Percentiles rank a stretch among this genome's conserved stretches.
Evolutionary conservation across 495 filamentous ascomycete species (phyloP).

Genomic region (Lindgomyces ingoldianus): DNA sequence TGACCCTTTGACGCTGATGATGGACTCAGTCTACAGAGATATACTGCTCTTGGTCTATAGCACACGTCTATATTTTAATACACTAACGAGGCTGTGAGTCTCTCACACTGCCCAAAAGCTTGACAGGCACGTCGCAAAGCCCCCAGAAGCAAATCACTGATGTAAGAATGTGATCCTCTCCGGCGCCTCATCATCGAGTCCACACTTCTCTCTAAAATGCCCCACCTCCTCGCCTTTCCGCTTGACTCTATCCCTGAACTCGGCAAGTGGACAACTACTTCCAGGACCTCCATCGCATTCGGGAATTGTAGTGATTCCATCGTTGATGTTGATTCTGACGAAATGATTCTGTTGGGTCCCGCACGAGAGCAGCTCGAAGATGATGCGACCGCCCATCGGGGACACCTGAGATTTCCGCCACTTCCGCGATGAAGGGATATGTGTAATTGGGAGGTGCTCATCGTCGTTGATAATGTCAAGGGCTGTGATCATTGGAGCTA

Average conservation of each 20-base stretch:
- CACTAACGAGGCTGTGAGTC: too few relatives aligned
- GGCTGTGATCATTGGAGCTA: constrained; percentile 57
- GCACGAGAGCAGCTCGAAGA: constrained; percentile 52
- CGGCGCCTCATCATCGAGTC: constrained; percentile 44
- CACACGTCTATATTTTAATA: too few relatives aligned
- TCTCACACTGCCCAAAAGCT: too few relatives aligned
- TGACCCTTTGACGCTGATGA: too few relatives aligned
- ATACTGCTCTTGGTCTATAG: too few relatives aligned
- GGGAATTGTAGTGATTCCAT: constrained; percentile 56
- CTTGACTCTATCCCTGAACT: constrained; percentile 50
- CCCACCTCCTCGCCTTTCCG: constrained; percentile 42
- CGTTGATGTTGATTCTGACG: constrained; percentile 61
- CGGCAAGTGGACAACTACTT: constrained; percentile 52
- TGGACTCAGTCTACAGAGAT: too few relatives aligned
- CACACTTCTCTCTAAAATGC: constrained; percentile 49
- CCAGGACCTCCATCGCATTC: constrained; percentile 57
- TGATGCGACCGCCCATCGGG: constrained; percentile 61
- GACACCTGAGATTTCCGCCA: constrained; percentile 59
- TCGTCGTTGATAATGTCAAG: constrained; percentile 54
- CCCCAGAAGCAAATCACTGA: constrained; percentile 45
- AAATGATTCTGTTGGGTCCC: constrained; percentile 35
- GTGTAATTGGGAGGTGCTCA: constrained; percentile 49
- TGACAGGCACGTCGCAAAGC: too few relatives aligned
- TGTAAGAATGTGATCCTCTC: constrained; percentile 50
- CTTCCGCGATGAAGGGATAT: constrained; percentile 47